phyloP scores from a whole-genome alignment of 148 eudicot genomes.

The Rhododendron molle region DNA sequence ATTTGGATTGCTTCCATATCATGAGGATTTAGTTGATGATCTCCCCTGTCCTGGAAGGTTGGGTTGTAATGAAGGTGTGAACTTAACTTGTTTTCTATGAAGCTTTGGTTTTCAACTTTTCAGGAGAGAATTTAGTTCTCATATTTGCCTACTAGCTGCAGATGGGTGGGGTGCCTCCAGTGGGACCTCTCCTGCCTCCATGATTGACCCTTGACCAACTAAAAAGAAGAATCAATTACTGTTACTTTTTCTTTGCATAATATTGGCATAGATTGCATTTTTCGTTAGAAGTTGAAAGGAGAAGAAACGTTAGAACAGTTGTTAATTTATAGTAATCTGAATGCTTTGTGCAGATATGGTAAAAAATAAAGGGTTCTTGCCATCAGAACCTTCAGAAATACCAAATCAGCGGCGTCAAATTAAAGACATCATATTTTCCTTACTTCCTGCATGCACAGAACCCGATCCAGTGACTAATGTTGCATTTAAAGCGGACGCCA shows the following conservation, averaged over 20 bases:
- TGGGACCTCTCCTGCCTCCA: background rate
- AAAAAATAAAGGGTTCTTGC: constrained; percentile 89
- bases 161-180: background rate
- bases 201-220: background rate
- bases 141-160: background rate
- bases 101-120: background rate
- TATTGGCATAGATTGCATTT: background rate
- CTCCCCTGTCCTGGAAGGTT: background rate
- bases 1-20: constrained; percentile 2
- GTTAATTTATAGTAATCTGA: background rate
- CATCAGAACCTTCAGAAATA: constrained; percentile 83
- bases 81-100: background rate
- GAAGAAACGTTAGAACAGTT: background rate
- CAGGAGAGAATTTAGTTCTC: background rate
- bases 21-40: background rate
- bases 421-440: constrained; percentile 64
- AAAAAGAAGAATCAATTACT: background rate
- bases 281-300: background rate
- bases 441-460: constrained; percentile 65
- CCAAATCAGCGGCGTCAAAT: constrained; percentile 62
- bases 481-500: constrained; percentile 67
- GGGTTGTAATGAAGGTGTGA: background rate
- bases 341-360: constrained; percentile 64
- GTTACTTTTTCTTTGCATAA: background rate
- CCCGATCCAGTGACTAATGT: constrained; percentile 51